phyloP scores from a whole-genome alignment of 352 stramenopile genomes.

The Globisporangium nunn region DNA sequence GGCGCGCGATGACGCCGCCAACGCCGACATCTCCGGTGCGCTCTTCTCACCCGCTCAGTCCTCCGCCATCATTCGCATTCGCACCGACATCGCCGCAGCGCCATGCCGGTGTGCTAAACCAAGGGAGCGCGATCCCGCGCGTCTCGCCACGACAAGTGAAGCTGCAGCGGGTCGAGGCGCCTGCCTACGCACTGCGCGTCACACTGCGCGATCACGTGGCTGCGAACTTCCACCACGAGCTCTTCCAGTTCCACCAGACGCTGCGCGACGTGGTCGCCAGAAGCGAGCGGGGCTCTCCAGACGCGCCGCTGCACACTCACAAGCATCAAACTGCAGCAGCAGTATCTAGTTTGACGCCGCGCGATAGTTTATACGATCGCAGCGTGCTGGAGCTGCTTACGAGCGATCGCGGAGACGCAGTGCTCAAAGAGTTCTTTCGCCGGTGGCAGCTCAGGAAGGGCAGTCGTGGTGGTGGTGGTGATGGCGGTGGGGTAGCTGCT shows the following conservation, averaged over 20 bases:
- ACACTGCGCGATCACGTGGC: constrained; percentile 29
- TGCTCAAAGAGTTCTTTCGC: constrained; percentile 55
- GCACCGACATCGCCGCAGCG: constrained; percentile 10
- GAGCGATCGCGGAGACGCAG: constrained; percentile 54
- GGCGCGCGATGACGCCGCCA: not conserved
- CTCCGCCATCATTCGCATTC: not conserved
- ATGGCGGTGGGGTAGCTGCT: not conserved
- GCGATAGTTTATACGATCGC: constrained; percentile 13
- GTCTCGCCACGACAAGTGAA: constrained; percentile 25
- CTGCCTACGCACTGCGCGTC: constrained; percentile 3
- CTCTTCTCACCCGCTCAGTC: not conserved
- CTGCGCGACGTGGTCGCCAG: constrained; percentile 31
- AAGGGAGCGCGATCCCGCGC: constrained; percentile 6
- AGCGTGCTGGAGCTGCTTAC: constrained; percentile 49
- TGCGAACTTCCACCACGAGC: constrained; percentile 43
- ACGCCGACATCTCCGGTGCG: not conserved
- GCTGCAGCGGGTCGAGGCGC: constrained; percentile 18
- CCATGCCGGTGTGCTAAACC: not conserved
- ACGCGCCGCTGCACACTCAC: not conserved
- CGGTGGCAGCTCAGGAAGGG: constrained; percentile 31
- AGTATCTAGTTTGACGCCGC: not conserved
- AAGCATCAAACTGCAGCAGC: not conserved
- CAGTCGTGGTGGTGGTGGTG: not conserved
- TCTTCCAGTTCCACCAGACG: constrained; percentile 68
- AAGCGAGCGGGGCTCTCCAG: not conserved